Evolutionary conservation across 108 stramenopile species (phyloP).

Genomic region (Asterionellopsis glacialis): DNA sequence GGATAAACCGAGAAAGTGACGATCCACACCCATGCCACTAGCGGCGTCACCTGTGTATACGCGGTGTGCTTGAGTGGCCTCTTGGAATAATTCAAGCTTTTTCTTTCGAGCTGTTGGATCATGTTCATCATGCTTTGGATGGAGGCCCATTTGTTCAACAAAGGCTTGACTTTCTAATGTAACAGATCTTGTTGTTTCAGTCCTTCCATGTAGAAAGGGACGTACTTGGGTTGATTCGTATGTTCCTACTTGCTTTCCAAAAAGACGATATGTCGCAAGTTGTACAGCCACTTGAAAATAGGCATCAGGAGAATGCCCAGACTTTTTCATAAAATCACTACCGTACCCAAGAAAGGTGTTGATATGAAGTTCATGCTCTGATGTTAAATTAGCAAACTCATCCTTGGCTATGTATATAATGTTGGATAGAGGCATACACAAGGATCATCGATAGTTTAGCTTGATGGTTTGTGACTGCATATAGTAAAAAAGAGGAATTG

Average conservation of each 20-base stretch:
- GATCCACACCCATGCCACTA: conserved; percentile 75
- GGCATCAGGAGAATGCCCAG: conserved; percentile 51
- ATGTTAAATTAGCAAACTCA: conserved; percentile 10
- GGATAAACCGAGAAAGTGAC: conserved; percentile 77
- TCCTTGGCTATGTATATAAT: not conserved
- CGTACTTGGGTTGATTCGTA: conserved; percentile 82
- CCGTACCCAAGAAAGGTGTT: conserved; percentile 42
- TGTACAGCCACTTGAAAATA: conserved; percentile 85
- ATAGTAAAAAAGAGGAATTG: no score
- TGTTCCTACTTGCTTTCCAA: conserved; percentile 57
- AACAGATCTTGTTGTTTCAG: conserved; percentile 69
- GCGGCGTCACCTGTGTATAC: conserved; percentile 61
- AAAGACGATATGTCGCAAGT: conserved; percentile 70
- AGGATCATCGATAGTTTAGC: no score
- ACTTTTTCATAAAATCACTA: conserved; percentile 36
- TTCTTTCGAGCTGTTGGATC: conserved; percentile 17
- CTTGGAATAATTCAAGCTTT: conserved; percentile 50
- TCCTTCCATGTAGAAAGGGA: conserved; percentile 64
- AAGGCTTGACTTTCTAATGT: conserved; percentile 41
- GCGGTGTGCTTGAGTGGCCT: conserved; percentile 53
- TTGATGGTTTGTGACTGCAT: no score
- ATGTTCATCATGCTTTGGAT: conserved; percentile 17
- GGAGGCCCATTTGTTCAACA: conserved; percentile 53
- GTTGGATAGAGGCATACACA: no score
- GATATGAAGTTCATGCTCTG: conserved; percentile 14